phyloP scores from a whole-genome alignment of 352 stramenopile genomes.

The Phytophthora ohioensis region DNA sequence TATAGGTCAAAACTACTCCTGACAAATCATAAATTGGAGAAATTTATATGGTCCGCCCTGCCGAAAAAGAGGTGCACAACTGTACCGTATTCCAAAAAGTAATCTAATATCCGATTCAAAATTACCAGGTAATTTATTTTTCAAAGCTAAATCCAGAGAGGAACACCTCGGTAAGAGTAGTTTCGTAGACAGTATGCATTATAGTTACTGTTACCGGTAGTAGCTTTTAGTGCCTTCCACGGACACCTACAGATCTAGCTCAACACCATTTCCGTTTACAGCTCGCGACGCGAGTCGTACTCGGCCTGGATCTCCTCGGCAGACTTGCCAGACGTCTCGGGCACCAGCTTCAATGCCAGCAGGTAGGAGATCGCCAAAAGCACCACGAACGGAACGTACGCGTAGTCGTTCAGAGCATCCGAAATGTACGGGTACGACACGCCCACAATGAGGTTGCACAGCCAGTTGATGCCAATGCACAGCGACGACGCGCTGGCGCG shows the following conservation, averaged over 20 bases:
- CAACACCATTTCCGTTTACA: slow-evolving; percentile 7
- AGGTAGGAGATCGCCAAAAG: slow-evolving; percentile 51
- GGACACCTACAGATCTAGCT: not conserved
- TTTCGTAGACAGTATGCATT: too few species aligned
- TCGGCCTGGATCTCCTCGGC: slow-evolving; percentile 57
- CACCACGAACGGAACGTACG: slow-evolving; percentile 47
- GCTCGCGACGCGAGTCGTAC: slow-evolving; percentile 34
- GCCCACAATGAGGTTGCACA: slow-evolving; percentile 59
- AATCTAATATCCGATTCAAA: too few species aligned
- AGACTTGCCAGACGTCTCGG: slow-evolving; percentile 65
- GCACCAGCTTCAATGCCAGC: slow-evolving; percentile 50
- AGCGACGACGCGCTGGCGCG: slow-evolving; percentile 27
- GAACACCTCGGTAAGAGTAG: too few species aligned
- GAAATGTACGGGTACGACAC: slow-evolving; percentile 62
- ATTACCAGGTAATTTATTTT: too few species aligned
- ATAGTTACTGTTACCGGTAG: too few species aligned
- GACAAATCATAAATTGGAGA: too few species aligned
- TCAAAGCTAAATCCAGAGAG: too few species aligned
- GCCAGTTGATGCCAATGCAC: slow-evolving; percentile 56
- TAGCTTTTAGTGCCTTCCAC: not conserved
- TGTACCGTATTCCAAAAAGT: too few species aligned
- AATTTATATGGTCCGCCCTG: too few species aligned
- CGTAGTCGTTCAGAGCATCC: slow-evolving; percentile 34
- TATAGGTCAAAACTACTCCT: too few species aligned
- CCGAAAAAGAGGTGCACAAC: too few species aligned